Base-by-base conservation (phyloP, 2,329 filamentous ascomycete genomes). In the Colletotrichum incanum region DNA sequence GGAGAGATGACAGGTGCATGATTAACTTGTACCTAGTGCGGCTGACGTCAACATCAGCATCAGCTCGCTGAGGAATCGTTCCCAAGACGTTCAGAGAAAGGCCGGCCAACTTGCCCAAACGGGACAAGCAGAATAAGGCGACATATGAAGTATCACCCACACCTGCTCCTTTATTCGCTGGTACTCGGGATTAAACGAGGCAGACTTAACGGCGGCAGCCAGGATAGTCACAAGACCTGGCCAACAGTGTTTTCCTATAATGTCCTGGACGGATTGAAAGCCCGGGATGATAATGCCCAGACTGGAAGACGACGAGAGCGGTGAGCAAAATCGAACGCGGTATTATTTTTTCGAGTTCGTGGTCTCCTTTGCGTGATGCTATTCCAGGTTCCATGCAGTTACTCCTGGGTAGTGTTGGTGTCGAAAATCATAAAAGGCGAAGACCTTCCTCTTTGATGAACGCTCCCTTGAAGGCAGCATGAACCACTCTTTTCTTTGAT, bases 131-230 rank as follows among this genome's bases (percentile, higher is more conserved):
- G 60, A 34, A 60, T 26, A 65, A 72, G 70, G 70, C 65, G 65
- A 55, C 65, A 71, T 71, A 73, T 73, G 61, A 73, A 71, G 71
- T 73, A 73, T 67, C 67, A 73, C 67, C 55, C 67, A 61, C 34
- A 23, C 11, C 37, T 54, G n/a, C n/a, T 28, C 43, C 58, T 61
- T 55, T 59, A 67, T 73, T 73, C 67, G 71, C 45, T 71, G 50
- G 61, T 67, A 28, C 43, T 55, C 43, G 64, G 56, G 31, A 66
- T 73, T 61, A 73, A 71, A 73, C 71, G 67, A 73, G 71, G 71
- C 61, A 71, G 71, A 67, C 66, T 62, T 16, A 28, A 52, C 8
- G 26, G 61, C 34, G 55, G 67, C 55, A 55, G 3, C 26, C 56
- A 34, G 34, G 26, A 5, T 47, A 56, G 54, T 67, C 71, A 71